Evolutionary conservation across 2,329 filamentous ascomycete species (phyloP).

Genomic region (Hypoxylon sp.): DNA sequence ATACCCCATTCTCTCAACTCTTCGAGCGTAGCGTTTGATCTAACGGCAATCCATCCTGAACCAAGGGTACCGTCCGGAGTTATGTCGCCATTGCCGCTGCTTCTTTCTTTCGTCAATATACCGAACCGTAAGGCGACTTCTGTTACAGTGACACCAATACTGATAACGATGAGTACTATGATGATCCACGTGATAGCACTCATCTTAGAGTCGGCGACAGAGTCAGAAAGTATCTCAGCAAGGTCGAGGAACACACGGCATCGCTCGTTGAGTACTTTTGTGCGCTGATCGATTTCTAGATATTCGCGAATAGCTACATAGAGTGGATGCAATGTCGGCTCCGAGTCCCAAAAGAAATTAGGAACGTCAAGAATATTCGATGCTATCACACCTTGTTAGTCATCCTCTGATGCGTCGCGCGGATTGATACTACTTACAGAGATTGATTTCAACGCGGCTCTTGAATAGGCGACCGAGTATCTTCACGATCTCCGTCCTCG

Average conservation of each 20-base stretch:
- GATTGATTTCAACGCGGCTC: slow-evolving; percentile 94
- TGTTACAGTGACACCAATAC: slow-evolving; percentile 89
- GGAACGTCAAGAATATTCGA: slow-evolving; percentile 96
- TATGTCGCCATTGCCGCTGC: slow-evolving; percentile 39
- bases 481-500: slow-evolving; percentile 88
- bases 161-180: slow-evolving; percentile 91
- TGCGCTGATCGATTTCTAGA: slow-evolving; percentile 94
- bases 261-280: slow-evolving; percentile 96
- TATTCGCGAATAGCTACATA: slow-evolving; percentile 97
- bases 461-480: slow-evolving; percentile 93
- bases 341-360: slow-evolving; percentile 98
- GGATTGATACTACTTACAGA: slow-evolving; percentile 74
- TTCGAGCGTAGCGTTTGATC: slow-evolving; percentile 49
- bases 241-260: slow-evolving; percentile 97
- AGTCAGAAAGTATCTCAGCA: slow-evolving; percentile 93
- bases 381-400: slow-evolving; percentile 62
- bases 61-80: slow-evolving; percentile 25
- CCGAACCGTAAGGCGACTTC: slow-evolving; percentile 90
- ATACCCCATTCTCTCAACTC: slow-evolving; percentile 51
- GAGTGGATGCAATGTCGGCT: slow-evolving; percentile 92
- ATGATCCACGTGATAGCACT: slow-evolving; percentile 98
- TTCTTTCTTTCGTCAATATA: slow-evolving; percentile 68
- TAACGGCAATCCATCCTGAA: slow-evolving; percentile 43
- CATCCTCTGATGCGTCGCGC: slow-evolving; percentile 34
- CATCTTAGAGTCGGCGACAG: slow-evolving; percentile 94